Evolutionary conservation across 371 early-diverging fungal genomes (phyloP).

Genomic region (Mucor lusitanicus): DNA sequence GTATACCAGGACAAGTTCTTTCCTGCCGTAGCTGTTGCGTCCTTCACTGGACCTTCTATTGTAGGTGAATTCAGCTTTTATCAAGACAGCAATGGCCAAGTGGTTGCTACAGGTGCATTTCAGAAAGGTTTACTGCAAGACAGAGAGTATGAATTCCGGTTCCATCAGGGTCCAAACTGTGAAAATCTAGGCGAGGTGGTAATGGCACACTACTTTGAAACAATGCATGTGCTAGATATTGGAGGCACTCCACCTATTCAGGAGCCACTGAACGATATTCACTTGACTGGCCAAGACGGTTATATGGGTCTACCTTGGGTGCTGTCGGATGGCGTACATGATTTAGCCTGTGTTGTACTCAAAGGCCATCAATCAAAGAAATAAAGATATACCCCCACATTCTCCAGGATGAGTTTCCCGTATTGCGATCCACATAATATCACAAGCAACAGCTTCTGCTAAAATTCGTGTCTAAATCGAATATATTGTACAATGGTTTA

Average conservation of each 20-base stretch:
- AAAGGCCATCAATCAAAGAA: not conserved
- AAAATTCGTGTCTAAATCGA: not conserved
- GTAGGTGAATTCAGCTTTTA: conserved; percentile 14
- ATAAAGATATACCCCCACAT: not conserved
- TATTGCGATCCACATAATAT: not conserved
- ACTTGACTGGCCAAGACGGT: conserved; percentile 1
- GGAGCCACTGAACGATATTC: conserved; percentile 1
- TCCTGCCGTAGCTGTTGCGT: conserved; percentile 8
- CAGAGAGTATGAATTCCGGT: conserved; percentile 4
- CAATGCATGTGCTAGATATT: not conserved
- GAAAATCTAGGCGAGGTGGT: not conserved
- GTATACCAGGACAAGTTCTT: not conserved
- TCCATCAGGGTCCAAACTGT: conserved; percentile 10
- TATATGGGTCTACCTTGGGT: conserved; percentile 11
- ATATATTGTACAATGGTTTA: not conserved
- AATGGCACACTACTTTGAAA: not conserved
- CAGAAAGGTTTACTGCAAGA: conserved; percentile 8
- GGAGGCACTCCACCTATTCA: conserved; percentile 14
- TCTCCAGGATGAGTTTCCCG: not conserved
- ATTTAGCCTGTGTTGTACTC: conserved; percentile 18
- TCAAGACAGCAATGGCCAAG: conserved; percentile 9
- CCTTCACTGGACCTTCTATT: conserved; percentile 13
- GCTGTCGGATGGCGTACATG: conserved; percentile 1
- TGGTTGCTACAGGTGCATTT: conserved; percentile 11
- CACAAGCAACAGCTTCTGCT: not conserved